Percentiles rank a stretch among this genome's conserved stretches.
phyloP scores from a whole-genome alignment of 1,139 yeast genomes.

The Hemisphaericaspora xylofermentans region DNA sequence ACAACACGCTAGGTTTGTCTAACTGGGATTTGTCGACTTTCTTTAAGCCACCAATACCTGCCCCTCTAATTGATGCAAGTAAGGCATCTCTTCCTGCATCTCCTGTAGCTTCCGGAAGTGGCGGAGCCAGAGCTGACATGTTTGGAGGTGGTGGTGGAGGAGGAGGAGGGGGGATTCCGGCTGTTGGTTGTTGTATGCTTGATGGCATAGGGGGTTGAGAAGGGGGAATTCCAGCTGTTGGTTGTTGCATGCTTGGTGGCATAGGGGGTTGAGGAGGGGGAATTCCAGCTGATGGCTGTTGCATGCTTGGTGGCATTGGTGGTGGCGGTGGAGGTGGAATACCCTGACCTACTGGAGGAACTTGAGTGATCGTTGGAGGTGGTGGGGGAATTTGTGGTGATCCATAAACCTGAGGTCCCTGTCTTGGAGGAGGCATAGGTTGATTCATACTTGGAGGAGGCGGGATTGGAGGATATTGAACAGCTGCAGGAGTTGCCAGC shows the following conservation, averaged over 20 bases:
- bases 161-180: conserved; percentile 24
- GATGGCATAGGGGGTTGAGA: conserved; percentile 29
- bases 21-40: conserved; percentile 82
- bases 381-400: conserved; percentile 12
- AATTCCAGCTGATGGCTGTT: conserved; percentile 8
- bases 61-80: conserved; percentile 79
- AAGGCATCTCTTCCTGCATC: conserved; percentile 77
- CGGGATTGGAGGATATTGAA: neutral
- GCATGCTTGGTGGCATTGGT: conserved; percentile 8
- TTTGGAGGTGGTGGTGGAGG: conserved; percentile 35
- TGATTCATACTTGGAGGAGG: conserved; percentile 5
- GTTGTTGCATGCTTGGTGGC: conserved; percentile 6
- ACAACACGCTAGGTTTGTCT: conserved; percentile 71
- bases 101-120: conserved; percentile 31
- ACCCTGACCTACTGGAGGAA: conserved; percentile 9
- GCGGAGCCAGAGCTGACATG: conserved; percentile 21
- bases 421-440: conserved; percentile 12
- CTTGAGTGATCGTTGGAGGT: conserved; percentile 16
- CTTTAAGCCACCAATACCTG: conserved; percentile 66
- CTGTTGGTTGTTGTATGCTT: conserved; percentile 7
- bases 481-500: conserved; percentile 10
- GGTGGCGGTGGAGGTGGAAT: conserved; percentile 16
- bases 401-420: conserved; percentile 9
- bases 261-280: conserved; percentile 18
- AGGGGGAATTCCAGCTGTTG: conserved; percentile 19